Evolutionary conservation across 2,329 filamentous ascomycete species (phyloP).

Genomic region (Anthostomella pinea): DNA sequence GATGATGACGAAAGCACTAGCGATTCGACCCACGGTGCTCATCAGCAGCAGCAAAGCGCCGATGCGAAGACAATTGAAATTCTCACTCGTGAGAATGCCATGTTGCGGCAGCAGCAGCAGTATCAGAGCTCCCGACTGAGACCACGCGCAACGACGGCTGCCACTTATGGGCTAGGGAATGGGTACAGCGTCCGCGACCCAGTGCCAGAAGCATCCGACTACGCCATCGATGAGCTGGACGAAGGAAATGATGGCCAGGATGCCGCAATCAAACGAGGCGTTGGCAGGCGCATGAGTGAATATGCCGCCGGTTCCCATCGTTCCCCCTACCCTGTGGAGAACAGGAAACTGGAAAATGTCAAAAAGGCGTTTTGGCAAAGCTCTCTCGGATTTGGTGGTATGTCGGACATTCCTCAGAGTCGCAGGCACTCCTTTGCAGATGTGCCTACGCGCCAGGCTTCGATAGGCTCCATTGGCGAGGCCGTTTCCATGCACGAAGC

Average conservation of each 20-base stretch:
- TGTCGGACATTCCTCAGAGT: conserved; percentile 66
- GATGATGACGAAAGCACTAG: conserved; percentile 57
- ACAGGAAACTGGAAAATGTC: conserved; percentile 61
- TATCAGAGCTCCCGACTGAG: conserved; percentile 54
- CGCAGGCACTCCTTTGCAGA: conserved; percentile 78
- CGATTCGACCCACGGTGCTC: conserved; percentile 53
- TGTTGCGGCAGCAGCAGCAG: conserved; percentile 54
- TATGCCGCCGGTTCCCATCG: conserved; percentile 47
- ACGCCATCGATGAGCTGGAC: conserved; percentile 70
- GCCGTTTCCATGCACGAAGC: conserved; percentile 46
- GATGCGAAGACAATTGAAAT: conserved; percentile 64
- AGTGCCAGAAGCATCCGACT: conserved; percentile 65
- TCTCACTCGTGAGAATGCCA: conserved; percentile 60
- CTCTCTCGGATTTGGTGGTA: conserved; percentile 61
- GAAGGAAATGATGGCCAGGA: conserved; percentile 55
- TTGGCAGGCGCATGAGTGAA: conserved; percentile 57
- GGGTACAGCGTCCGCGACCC: conserved; percentile 58
- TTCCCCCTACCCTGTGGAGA: conserved; percentile 52
- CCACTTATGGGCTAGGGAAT: conserved; percentile 52
- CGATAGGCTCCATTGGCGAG: conserved; percentile 60
- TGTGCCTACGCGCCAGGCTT: conserved; percentile 61
- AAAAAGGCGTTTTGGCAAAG: conserved; percentile 71
- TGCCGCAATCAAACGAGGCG: conserved; percentile 43
- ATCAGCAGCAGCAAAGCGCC: conserved; percentile 51
- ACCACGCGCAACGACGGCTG: conserved; percentile 56